These are phyloP conservation scores for Mycena maculata DNA, from an alignment of 768 basidiomycete genomes.

Conservation along the genomic window DNA sequence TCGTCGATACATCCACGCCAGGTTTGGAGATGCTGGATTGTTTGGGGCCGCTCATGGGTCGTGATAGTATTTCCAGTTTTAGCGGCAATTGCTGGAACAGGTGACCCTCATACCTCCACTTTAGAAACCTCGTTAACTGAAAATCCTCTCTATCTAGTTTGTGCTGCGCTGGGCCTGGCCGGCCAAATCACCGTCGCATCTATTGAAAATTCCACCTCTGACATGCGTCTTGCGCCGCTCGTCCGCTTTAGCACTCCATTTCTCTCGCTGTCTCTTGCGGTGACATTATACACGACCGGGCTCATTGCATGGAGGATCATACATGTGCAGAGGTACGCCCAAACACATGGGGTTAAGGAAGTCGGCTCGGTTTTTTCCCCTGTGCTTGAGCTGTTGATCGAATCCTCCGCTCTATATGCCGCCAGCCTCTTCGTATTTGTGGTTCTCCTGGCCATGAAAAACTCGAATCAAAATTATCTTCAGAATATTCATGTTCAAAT, in stretches of 20 bases:
- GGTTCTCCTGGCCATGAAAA: slow-evolving; percentile 38
- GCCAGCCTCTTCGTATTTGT: slow-evolving; percentile 36
- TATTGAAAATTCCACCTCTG: background rate
- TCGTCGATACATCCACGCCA: background rate
- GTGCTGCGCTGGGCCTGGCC: slow-evolving; percentile 10
- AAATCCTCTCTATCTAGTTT: background rate
- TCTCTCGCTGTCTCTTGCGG: background rate
- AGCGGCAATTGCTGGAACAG: slow-evolving; percentile 2
- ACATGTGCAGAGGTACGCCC: slow-evolving; percentile 40
- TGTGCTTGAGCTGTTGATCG: slow-evolving; percentile 9
- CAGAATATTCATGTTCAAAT: slow-evolving; percentile 32
- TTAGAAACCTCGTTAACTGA: background rate
- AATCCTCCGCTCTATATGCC: slow-evolving; percentile 19
- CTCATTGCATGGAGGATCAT: slow-evolving; percentile 27
- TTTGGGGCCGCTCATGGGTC: slow-evolving; percentile 22
- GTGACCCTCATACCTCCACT: background rate
- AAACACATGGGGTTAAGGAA: slow-evolving; percentile 37
- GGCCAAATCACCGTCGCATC: slow-evolving; percentile 7
- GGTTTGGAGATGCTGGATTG: slow-evolving; percentile 29
- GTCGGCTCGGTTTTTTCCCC: slow-evolving; percentile 37
- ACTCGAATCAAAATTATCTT: slow-evolving; percentile 43
- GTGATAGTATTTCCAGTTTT: slow-evolving; percentile 13
- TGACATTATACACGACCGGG: slow-evolving; percentile 16
- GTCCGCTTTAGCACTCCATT: slow-evolving; percentile 14
- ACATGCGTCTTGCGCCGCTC: background rate